A percentile compares a stretch with the other conserved stretches of the same genome.
Conservation (phyloP, 23 red algal species). For the Gracilaria caudata region DNA sequence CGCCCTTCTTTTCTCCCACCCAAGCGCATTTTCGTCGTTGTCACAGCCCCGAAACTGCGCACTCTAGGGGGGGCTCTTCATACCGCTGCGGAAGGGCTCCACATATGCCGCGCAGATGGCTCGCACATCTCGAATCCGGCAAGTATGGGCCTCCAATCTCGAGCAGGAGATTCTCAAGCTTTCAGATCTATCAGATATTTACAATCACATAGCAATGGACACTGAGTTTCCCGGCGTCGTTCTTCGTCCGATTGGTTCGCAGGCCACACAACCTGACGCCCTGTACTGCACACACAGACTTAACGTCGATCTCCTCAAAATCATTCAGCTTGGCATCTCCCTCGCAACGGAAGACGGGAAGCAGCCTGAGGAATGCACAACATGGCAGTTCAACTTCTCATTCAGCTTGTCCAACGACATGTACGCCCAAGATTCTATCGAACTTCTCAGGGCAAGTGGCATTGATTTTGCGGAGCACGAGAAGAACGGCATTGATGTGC, state of each 20-base stretch:
- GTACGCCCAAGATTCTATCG: conserved; percentile 91
- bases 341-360: conserved; percentile 77
- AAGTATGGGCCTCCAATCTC: conserved; percentile 93
- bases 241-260: conserved; percentile 76
- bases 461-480: conserved; percentile 93
- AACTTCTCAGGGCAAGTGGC: conserved; percentile 80
- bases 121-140: conserved; percentile 54
- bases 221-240: conserved; percentile 99
- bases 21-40: neutral
- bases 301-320: conserved; percentile 93
- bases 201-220: conserved; percentile 91
- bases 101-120: conserved; percentile 30
- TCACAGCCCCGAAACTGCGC: neutral
- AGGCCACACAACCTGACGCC: conserved; percentile 60
- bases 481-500: conserved; percentile 86
- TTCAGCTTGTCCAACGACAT: conserved; percentile 83
- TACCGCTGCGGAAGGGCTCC: neutral
- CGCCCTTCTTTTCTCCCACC: too few species aligned
- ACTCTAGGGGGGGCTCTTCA: neutral
- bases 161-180: conserved; percentile 84
- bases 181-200: conserved; percentile 72
- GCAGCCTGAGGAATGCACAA: conserved; percentile 67
- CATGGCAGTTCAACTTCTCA: conserved; percentile 98
- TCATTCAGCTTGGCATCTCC: conserved; percentile 92
- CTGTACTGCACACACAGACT: conserved; percentile 85